Evolutionary conservation across 306 rosid species (phyloP).

Genomic region (Senna tora): DNA sequence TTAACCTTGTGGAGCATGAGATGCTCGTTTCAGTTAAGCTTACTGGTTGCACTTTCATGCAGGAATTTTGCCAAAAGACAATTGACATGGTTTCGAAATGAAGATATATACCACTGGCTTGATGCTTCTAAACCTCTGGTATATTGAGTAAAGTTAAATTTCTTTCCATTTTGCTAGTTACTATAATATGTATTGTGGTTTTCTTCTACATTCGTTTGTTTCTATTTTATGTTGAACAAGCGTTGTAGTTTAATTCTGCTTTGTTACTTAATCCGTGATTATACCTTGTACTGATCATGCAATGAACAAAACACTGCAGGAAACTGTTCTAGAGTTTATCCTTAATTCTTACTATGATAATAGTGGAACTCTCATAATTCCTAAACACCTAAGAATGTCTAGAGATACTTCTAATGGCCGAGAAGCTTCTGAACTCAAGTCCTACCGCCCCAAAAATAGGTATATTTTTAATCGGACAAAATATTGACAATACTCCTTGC

Average conservation of each 20-base stretch:
- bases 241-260: slow-evolving; percentile 7
- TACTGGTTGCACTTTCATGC: slow-evolving; percentile 33
- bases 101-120: slow-evolving; percentile 87
- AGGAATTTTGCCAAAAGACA: slow-evolving; percentile 95
- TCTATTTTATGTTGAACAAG: neutral
- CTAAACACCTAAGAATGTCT: slow-evolving; percentile 60
- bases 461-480: slow-evolving; percentile 22
- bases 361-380: slow-evolving; percentile 61
- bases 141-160: slow-evolving; percentile 41
- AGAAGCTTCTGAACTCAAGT: slow-evolving; percentile 59
- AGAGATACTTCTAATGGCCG: slow-evolving; percentile 56
- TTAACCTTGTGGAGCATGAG: slow-evolving; percentile 2
- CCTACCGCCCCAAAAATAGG: slow-evolving; percentile 75
- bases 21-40: slow-evolving; percentile 18
- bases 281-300: slow-evolving; percentile 31
- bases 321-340: slow-evolving; percentile 68
- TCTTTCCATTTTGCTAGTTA: slow-evolving; percentile 19
- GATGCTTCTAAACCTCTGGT: slow-evolving; percentile 92
- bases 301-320: slow-evolving; percentile 55
- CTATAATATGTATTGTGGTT: slow-evolving; percentile 20
- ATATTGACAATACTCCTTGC: slow-evolving; percentile 8
- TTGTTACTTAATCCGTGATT: neutral
- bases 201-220: neutral
- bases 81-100: slow-evolving; percentile 92
- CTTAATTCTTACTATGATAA: slow-evolving; percentile 55